A percentile compares a stretch with the other conserved stretches of the same genome.
Evolutionary conservation across 176 grass and related monocot species (phyloP).

Genomic region (Oryza officinalis): DNA sequence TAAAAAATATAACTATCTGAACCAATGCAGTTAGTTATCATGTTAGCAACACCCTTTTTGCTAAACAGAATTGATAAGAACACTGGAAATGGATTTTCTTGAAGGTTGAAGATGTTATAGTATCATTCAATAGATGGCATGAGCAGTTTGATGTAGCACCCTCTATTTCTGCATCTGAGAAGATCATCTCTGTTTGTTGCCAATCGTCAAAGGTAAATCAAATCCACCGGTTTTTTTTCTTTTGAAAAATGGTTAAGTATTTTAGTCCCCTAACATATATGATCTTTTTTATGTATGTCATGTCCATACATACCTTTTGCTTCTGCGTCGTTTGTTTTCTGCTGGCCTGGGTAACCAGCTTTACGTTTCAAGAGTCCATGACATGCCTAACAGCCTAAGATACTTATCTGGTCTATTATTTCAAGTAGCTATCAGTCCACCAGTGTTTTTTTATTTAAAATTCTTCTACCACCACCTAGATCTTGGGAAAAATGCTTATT

Average conservation of each 20-base stretch:
- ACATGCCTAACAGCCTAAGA: neutral
- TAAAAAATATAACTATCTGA: neutral
- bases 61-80: constrained; percentile 23
- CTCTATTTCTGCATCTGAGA: constrained; percentile 56
- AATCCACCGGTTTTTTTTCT: constrained; percentile 11
- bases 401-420: constrained; percentile 13
- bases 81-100: constrained; percentile 41
- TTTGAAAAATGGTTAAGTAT: neutral
- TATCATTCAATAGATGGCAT: constrained; percentile 59
- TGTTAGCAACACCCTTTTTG: constrained; percentile 25
- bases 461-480: constrained; percentile 1
- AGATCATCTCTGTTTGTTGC: constrained; percentile 69
- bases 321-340: neutral
- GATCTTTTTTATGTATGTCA: constrained; percentile 11
- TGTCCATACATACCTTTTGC: neutral
- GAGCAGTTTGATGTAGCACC: constrained; percentile 66
- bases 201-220: constrained; percentile 56
- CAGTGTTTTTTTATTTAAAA: constrained; percentile 9
- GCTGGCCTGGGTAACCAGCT: neutral
- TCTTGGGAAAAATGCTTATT: neutral
- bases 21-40: constrained; percentile 21
- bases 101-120: constrained; percentile 79
- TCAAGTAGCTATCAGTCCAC: neutral
- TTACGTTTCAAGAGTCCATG: neutral
- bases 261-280: constrained; percentile 19